Conservation (phyloP, 495 filamentous ascomycete species). For the Podospora comata region DNA sequence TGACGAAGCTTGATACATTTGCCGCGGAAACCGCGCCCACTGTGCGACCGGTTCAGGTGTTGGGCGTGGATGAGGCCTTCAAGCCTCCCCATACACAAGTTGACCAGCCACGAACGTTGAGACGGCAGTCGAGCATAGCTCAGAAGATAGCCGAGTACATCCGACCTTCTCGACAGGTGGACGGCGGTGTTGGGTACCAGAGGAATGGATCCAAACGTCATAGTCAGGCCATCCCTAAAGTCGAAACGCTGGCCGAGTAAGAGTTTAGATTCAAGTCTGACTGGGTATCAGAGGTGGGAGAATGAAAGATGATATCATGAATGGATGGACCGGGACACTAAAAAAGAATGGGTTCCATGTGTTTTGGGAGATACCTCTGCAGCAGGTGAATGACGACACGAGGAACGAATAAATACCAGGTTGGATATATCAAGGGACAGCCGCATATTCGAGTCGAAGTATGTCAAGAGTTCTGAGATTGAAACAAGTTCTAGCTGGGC, state of each 20-base stretch:
- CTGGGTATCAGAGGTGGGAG: not conserved
- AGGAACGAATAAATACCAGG: not conserved
- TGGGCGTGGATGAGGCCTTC: constrained; percentile 7
- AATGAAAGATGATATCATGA: not conserved
- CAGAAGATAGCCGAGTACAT: constrained; percentile 32
- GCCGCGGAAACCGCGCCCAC: not conserved
- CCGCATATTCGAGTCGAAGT: not conserved
- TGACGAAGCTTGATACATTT: constrained; percentile 1
- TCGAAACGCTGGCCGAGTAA: constrained; percentile 16
- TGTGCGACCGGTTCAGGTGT: not conserved
- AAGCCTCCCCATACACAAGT: constrained; percentile 1
- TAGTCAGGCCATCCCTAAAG: not conserved
- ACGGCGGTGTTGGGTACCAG: not conserved
- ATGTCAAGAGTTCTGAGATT: not conserved
- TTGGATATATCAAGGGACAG: not conserved
- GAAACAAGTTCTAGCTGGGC: not conserved
- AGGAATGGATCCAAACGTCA: not conserved
- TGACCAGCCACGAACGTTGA: constrained; percentile 19
- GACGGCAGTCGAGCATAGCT: constrained; percentile 28
- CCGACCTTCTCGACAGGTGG: constrained; percentile 21
- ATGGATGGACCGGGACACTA: not conserved
- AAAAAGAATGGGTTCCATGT: not conserved
- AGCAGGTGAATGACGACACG: not conserved
- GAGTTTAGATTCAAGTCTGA: not conserved
- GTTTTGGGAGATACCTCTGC: not conserved